Percentiles rank a stretch among this genome's conserved stretches.
Conservation (phyloP, 1,139 yeast genomes). For the Yamadazyma oceani region DNA sequence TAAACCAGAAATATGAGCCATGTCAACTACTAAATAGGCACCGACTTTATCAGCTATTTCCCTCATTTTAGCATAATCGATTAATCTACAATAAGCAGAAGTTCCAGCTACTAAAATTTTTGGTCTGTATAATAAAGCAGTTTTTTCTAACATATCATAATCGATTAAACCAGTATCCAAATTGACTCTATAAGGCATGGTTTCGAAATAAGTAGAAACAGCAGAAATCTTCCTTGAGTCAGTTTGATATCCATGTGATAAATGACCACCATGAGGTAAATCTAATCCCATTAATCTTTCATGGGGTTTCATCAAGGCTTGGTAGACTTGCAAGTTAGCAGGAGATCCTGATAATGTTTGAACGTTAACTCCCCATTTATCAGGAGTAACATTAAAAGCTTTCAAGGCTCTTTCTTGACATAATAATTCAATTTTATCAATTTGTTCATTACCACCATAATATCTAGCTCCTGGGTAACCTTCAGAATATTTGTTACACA, state of each 20-base stretch:
- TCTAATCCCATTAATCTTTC: conserved; percentile 97
- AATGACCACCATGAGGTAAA: conserved; percentile 97
- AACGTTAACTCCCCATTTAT: conserved; percentile 96
- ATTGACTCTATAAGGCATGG: conserved; percentile 97
- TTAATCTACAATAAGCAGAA: conserved; percentile 92
- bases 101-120: conserved; percentile 97
- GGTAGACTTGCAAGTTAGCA: conserved; percentile 94
- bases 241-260: conserved; percentile 98
- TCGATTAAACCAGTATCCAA: conserved; percentile 91
- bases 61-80: conserved; percentile 94
- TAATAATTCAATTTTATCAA: conserved; percentile 86
- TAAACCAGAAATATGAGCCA: conserved; percentile 98
- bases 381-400: conserved; percentile 78
- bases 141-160: conserved; percentile 89
- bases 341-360: conserved; percentile 97
- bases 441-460: conserved; percentile 90
- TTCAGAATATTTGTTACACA: conserved; percentile 88
- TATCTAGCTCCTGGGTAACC: conserved; percentile 89
- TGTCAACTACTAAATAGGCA: conserved; percentile 93
- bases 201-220: conserved; percentile 93
- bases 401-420: conserved; percentile 93
- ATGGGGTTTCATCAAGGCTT: conserved; percentile 90
- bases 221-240: conserved; percentile 93
- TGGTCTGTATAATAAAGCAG: conserved; percentile 89
- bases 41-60: conserved; percentile 96